Conservation (phyloP, 2,329 filamentous ascomycete genomes). For the Drechslerella dactyloides region DNA sequence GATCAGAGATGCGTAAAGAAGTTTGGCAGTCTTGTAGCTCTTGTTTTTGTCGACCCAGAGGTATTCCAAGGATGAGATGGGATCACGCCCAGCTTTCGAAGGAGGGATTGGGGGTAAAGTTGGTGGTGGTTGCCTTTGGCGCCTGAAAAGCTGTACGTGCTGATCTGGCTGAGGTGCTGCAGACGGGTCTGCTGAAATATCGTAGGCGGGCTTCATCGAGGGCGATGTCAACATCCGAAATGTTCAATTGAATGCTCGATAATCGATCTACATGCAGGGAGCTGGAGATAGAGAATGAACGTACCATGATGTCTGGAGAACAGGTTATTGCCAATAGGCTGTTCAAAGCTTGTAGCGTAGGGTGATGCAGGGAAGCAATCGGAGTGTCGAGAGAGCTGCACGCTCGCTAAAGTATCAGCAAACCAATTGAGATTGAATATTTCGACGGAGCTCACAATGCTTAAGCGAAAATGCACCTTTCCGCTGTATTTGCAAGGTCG, state of each 20-base stretch:
- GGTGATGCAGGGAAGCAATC: not conserved
- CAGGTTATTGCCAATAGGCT: not conserved
- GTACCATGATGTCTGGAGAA: constrained; percentile 14
- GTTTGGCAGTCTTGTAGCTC: constrained; percentile 16
- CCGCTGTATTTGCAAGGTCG: not conserved
- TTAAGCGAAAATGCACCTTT: constrained; percentile 5
- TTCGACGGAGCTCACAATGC: not conserved
- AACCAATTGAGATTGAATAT: not conserved
- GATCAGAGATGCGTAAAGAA: constrained; percentile 34
- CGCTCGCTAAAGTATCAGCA: not conserved
- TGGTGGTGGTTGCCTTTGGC: constrained; percentile 1
- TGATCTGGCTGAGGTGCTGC: constrained; percentile 2
- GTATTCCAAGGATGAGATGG: constrained; percentile 9
- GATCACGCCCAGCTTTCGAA: constrained; percentile 20
- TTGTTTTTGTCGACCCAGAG: constrained; percentile 22
- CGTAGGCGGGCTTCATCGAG: constrained; percentile 4
- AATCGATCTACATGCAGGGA: not conserved
- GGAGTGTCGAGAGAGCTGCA: not conserved
- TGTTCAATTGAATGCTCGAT: not conserved
- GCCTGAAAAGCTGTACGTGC: not conserved
- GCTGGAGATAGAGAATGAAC: not conserved
- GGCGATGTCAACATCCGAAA: constrained; percentile 3
- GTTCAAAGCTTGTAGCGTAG: not conserved
- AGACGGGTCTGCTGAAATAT: constrained; percentile 3
- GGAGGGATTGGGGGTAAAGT: constrained; percentile 20